Percentiles rank a stretch among this genome's conserved stretches.
Conservation (phyloP, 306 rosid genomes). For the Castanea sativa region DNA sequence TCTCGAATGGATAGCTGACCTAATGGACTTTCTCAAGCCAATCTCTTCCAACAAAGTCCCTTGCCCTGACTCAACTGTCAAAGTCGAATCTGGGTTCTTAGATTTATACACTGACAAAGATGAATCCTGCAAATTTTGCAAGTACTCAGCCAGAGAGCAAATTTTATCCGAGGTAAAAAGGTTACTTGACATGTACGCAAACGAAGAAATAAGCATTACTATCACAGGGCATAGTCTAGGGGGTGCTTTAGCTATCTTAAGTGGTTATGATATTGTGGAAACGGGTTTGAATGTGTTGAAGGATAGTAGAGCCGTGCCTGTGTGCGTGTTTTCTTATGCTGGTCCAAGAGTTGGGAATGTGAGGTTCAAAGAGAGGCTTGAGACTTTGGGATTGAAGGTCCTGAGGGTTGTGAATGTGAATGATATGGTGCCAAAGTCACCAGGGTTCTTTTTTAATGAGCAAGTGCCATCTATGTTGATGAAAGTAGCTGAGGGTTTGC, state of each 20-base stretch:
- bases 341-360: slow-evolving; percentile 86
- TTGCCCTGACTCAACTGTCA: slow-evolving; percentile 52
- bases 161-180: slow-evolving; percentile 53
- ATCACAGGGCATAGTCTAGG: slow-evolving; percentile 82
- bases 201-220: slow-evolving; percentile 69
- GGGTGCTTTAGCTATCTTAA: slow-evolving; percentile 64
- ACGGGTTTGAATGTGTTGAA: slow-evolving; percentile 44
- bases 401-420: slow-evolving; percentile 66
- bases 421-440: slow-evolving; percentile 65
- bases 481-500: slow-evolving; percentile 58
- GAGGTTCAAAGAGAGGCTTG: slow-evolving; percentile 66
- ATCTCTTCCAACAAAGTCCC: slow-evolving; percentile 37
- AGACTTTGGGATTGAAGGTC: slow-evolving; percentile 63
- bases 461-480: slow-evolving; percentile 37
- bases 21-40: slow-evolving; percentile 61
- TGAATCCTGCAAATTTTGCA: slow-evolving; percentile 44
- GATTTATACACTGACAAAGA: slow-evolving; percentile 77
- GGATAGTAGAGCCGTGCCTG: slow-evolving; percentile 43
- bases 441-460: slow-evolving; percentile 67
- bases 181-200: slow-evolving; percentile 34
- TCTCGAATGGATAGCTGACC: slow-evolving; percentile 69
- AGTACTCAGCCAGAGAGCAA: slow-evolving; percentile 76
- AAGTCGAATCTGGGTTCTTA: slow-evolving; percentile 74
- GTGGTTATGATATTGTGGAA: slow-evolving; percentile 68
- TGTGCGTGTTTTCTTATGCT: slow-evolving; percentile 62